phyloP scores from a whole-genome alignment of 805 yeast species.

The Blastobotrys attinorum region DNA sequence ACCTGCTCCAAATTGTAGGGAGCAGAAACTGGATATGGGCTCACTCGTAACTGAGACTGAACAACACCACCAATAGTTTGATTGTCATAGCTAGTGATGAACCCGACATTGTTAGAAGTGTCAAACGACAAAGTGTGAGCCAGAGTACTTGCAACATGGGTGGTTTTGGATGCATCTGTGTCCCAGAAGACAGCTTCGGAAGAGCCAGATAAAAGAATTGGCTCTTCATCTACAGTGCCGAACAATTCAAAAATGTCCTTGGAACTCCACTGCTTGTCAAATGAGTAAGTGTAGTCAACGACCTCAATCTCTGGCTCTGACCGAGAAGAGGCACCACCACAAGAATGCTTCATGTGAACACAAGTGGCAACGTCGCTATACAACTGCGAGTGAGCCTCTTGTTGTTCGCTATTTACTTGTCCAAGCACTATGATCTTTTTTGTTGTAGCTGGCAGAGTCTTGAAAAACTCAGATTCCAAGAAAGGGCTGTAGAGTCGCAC shows the following conservation, averaged over 20 bases:
- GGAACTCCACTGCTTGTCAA: slow-evolving; percentile 14
- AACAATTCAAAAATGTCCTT: slow-evolving; percentile 14
- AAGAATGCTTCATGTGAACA: slow-evolving; percentile 15
- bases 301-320: too few species aligned
- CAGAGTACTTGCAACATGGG: slow-evolving; percentile 52
- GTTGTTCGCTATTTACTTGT: slow-evolving; percentile 37
- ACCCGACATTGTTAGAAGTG: slow-evolving; percentile 41
- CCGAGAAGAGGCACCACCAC: too few species aligned
- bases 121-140: slow-evolving; percentile 61
- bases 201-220: slow-evolving; percentile 24
- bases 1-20: slow-evolving; percentile 44
- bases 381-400: slow-evolving; percentile 38
- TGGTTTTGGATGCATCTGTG: slow-evolving; percentile 49
- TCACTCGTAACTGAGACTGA: slow-evolving; percentile 51
- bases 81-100: slow-evolving; percentile 67
- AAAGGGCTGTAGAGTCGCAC: slow-evolving; percentile 79
- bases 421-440: slow-evolving; percentile 61
- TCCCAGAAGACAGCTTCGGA: slow-evolving; percentile 52
- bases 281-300: slow-evolving; percentile 28
- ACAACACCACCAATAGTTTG: slow-evolving; percentile 63
- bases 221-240: slow-evolving; percentile 17
- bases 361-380: slow-evolving; percentile 70
- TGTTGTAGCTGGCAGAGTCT: slow-evolving; percentile 49
- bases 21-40: slow-evolving; percentile 26
- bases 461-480: slow-evolving; percentile 51